Conservation (phyloP, 768 basidiomycete genomes). For the Tricholoma matsutake region DNA sequence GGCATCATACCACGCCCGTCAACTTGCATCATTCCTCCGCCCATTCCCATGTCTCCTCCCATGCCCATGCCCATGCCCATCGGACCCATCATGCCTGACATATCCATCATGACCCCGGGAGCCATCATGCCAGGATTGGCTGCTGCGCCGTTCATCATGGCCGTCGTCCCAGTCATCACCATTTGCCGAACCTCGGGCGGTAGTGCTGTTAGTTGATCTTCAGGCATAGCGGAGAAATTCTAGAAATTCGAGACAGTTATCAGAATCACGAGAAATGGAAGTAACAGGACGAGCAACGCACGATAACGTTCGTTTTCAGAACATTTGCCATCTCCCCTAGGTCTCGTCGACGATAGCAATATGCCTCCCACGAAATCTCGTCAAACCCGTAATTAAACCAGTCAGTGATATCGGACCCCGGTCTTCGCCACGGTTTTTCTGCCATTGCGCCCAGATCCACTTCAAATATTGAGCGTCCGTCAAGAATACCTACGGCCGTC, state of each 20-base stretch:
- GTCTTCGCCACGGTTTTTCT: conserved; percentile 88
- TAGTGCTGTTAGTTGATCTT: conserved; percentile 74
- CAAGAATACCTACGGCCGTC: conserved; percentile 56
- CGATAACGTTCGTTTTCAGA: conserved; percentile 80
- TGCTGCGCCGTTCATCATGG: conserved; percentile 69
- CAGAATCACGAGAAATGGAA: conserved; percentile 4
- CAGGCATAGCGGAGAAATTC: conserved; percentile 82
- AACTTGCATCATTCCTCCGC: conserved; percentile 52
- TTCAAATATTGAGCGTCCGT: conserved; percentile 81
- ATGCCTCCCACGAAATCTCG: conserved; percentile 93
- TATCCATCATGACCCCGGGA: conserved; percentile 77
- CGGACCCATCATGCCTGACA: conserved; percentile 61
- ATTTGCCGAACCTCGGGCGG: conserved; percentile 82
- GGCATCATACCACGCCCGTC: conserved; percentile 34
- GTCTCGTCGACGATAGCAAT: conserved; percentile 80
- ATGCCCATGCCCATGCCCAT: conserved; percentile 61
- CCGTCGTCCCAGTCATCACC: conserved; percentile 80
- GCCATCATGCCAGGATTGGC: conserved; percentile 57
- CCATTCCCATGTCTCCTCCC: conserved; percentile 61
- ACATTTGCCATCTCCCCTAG: conserved; percentile 76
- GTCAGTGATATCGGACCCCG: conserved; percentile 91
- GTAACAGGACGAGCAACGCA: conserved; percentile 34
- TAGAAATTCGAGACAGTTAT: conserved; percentile 25
- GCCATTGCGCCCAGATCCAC: conserved; percentile 71
- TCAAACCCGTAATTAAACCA: conserved; percentile 99